Conservation (phyloP, 306 rosid species). For the Gastrolobium villosum region DNA sequence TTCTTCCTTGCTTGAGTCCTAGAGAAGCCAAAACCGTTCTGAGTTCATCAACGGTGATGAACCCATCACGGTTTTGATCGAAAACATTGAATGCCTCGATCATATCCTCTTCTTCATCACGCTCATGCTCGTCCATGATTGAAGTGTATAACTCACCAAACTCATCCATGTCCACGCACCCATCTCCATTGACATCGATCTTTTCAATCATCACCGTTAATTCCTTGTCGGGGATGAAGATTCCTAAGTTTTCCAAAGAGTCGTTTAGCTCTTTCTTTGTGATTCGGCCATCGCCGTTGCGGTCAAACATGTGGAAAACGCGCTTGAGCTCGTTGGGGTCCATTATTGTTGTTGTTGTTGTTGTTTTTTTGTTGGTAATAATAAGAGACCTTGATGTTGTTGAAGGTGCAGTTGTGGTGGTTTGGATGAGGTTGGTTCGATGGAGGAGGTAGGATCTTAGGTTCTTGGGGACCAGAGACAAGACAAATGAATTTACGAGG, state of each 20-base stretch:
- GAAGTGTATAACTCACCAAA: slow-evolving; percentile 74
- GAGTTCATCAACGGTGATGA: slow-evolving; percentile 83
- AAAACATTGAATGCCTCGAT: slow-evolving; percentile 86
- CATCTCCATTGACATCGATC: slow-evolving; percentile 77
- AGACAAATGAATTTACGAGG: slow-evolving; percentile 50
- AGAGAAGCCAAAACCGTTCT: slow-evolving; percentile 72
- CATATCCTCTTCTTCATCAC: slow-evolving; percentile 84
- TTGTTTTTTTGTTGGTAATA: slow-evolving; percentile 12
- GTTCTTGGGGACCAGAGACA: slow-evolving; percentile 54
- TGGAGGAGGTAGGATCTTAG: slow-evolving; percentile 48
- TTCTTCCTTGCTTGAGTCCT: slow-evolving; percentile 86
- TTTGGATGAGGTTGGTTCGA: slow-evolving; percentile 11
- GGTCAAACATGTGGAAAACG: slow-evolving; percentile 84
- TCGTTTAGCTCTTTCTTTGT: slow-evolving; percentile 74
- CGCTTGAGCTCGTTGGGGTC: slow-evolving; percentile 68
- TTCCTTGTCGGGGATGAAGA: slow-evolving; percentile 72
- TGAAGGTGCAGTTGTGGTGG: neutral
- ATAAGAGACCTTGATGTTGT: neutral
- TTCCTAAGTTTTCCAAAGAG: slow-evolving; percentile 77
- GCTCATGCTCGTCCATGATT: slow-evolving; percentile 61
- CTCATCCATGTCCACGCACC: slow-evolving; percentile 80
- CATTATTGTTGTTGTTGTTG: slow-evolving; percentile 45
- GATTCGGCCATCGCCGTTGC: slow-evolving; percentile 80
- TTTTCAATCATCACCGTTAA: slow-evolving; percentile 68
- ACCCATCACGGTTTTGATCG: slow-evolving; percentile 87